phyloP scores from a whole-genome alignment of 2,329 filamentous ascomycete species.

The Xenoacremonium recifei region DNA sequence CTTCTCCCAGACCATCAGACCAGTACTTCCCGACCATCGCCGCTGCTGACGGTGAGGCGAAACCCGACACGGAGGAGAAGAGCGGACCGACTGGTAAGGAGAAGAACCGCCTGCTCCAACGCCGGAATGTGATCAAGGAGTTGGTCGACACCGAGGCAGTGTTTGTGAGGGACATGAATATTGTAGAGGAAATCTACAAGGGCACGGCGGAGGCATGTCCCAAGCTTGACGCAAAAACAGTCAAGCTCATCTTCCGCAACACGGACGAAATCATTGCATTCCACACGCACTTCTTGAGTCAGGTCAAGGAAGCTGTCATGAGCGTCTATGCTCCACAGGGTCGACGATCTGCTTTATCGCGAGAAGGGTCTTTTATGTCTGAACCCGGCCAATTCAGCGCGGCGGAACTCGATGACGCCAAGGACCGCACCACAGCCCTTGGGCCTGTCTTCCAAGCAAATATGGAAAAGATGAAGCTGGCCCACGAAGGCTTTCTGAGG shows the following conservation, averaged over 20 bases:
- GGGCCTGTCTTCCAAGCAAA: constrained; percentile 55
- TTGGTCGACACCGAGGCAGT: constrained; percentile 88
- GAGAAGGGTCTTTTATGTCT: constrained; percentile 41
- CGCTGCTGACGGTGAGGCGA: constrained; percentile 36
- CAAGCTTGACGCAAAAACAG: constrained; percentile 76
- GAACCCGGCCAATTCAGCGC: constrained; percentile 38
- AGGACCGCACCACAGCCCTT: constrained; percentile 51
- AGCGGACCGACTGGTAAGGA: constrained; percentile 50
- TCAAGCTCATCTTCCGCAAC: constrained; percentile 90
- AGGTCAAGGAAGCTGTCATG: constrained; percentile 77
- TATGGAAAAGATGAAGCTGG: constrained; percentile 58
- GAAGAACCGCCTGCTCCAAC: constrained; percentile 72
- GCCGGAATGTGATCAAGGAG: constrained; percentile 85
- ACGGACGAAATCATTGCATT: constrained; percentile 88
- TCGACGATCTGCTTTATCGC: constrained; percentile 40
- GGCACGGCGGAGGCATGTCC: constrained; percentile 82
- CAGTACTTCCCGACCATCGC: constrained; percentile 36
- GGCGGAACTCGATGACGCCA: constrained; percentile 47
- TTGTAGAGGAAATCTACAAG: constrained; percentile 96
- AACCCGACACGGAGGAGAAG: constrained; percentile 35
- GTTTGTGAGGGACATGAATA: constrained; percentile 94
- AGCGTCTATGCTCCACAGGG: constrained; percentile 71
- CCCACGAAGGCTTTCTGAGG: constrained; percentile 61
- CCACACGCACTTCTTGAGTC: constrained; percentile 73
- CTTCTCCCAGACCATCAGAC: constrained; percentile 44